Percentiles rank a stretch among this genome's conserved stretches.
These are phyloP conservation scores for Violaceomyces palustris DNA, from an alignment of 1,284 basidiomycete genomes.

Conservation along the genomic window DNA sequence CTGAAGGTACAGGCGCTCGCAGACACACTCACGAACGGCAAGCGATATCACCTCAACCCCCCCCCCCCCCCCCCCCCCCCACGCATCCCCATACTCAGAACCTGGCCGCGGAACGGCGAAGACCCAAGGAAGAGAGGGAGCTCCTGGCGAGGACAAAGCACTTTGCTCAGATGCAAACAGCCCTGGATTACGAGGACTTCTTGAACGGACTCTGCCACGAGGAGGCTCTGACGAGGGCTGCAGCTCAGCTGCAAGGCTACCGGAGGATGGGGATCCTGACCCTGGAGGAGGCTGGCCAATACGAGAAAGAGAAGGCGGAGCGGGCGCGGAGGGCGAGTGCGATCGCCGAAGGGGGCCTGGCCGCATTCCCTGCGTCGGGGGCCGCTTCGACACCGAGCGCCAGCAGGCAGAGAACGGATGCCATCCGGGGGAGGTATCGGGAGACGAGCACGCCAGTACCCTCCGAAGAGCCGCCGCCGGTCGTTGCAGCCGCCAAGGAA, in stretches of 20 bases:
- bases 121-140: slow-evolving; percentile 85
- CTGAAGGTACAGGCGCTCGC: too few species aligned
- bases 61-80: too few species aligned
- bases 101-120: slow-evolving; percentile 82
- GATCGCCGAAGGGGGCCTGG: slow-evolving; percentile 43
- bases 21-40: too few species aligned
- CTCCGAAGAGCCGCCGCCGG: slow-evolving; percentile 11
- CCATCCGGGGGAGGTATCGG: slow-evolving; percentile 29
- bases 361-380: slow-evolving; percentile 35
- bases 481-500: slow-evolving; percentile 5
- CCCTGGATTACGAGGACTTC: slow-evolving; percentile 84
- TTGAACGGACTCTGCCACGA: slow-evolving; percentile 71
- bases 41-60: too few species aligned
- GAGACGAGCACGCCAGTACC: slow-evolving; percentile 29
- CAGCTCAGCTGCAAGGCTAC: slow-evolving; percentile 47
- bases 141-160: slow-evolving; percentile 82
- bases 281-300: slow-evolving; percentile 41
- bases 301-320: slow-evolving; percentile 47
- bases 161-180: slow-evolving; percentile 85
- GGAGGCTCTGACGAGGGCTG: slow-evolving; percentile 43
- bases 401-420: slow-evolving; percentile 15
- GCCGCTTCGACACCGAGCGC: slow-evolving; percentile 22
- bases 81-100: too few species aligned
- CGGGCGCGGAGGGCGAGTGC: slow-evolving; percentile 37
- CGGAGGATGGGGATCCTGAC: slow-evolving; percentile 46